Base-by-base conservation (phyloP, 2,329 filamentous ascomycete genomes). In the Talaromyces sp. region DNA sequence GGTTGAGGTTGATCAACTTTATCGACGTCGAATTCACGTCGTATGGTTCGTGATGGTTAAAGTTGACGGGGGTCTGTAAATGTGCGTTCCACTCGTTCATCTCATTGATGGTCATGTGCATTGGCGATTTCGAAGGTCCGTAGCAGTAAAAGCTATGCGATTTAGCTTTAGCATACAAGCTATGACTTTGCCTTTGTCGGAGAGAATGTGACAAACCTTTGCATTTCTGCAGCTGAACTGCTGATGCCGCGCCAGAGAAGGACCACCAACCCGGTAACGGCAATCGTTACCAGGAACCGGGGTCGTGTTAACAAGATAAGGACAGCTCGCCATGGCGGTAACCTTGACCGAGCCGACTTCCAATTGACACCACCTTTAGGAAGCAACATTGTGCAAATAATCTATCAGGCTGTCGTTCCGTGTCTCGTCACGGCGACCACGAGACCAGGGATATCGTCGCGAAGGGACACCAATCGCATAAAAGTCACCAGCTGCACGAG, bases 21-120 rank as follows among this genome's bases (percentile, higher is more conserved):
- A 99, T 96, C 60, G 88, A 88, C 61, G 85, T 86, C 64, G 88
- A 86, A 76, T 96, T 95, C 79, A 98, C 82, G 74, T 90, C 87
- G 71, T 97, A 83, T 39, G 95, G 89, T 66, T 89, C 88, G 77
- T 98, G 95, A 77, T 93, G 91, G 80, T 99, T 99, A 83, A 96
- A 97, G 68, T 96, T 86, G 69, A 99, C 92, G 57, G 95, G 95
- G 3, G 95, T 98, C 70, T 93, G 88, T 66, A 95, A 82, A 73
- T 96, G 93, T 63, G 87, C 87, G 68, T 90, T 89, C 95, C 95
- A 99, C 67, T 91, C 85, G 66, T 88, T 88, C 76, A 93, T 89
- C 75, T 99, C 95, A 75, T 97, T 97, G 62, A 89, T 81, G 46
- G 90, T 86, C 92, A 99, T 96, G 67, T 95, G 87, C 87, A 96